Evolutionary conservation across 2,329 filamentous ascomycete species (phyloP), one percentile per base, ranked within the genome.

Genomic region (Fusarium sp.): DNA sequence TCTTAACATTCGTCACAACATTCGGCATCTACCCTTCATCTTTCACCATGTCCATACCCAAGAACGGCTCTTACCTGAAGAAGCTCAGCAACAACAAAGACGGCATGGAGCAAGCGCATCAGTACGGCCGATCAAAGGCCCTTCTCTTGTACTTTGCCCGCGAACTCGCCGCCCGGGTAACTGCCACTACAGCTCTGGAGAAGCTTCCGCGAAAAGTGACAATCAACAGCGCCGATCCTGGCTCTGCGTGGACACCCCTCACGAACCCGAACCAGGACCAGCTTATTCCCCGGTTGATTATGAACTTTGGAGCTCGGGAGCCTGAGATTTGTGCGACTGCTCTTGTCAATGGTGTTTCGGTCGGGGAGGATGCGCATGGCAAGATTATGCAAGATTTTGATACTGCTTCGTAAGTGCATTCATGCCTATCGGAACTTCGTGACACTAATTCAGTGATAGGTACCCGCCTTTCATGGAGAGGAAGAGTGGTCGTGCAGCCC

Each of bases 371-470:
- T 3, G 73, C 51, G 0, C 74, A 79, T 50, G 78, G 78, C 14
- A 76, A 79, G 58, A 79, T 80, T 49, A 71, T 79, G 72, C 78
- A 79, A 40, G 78, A 80, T 51, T 79, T 79, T 59, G 76, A 75
- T 22, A 75, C 75, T 30, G 73, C 74, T 3, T 14, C 69, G 75
- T 80, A 72, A 76, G 77, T 77, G 6, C 22, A 9, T 11, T 13
- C 26, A 1, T 28, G n/a, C 9, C 1, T 1, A 3, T 28, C 14
- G 40, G 26, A 3, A 7, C 17, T 5, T 13, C 14, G n/a, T 35
- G 22, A 48, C 63, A 35, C 71, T 48, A 2, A 39, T 9, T 39
- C 2, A 3, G 56, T 30, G 7, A 8, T 47, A 79, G 77, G 0
- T 79, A 79, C 28, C 77, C 78, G 8, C 77, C 78, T 15, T 80